Evolutionary conservation across 2,329 filamentous ascomycete genomes (phyloP), one percentile per base, ranked within the genome.

Genomic region (Xylariomycetidae sp.): DNA sequence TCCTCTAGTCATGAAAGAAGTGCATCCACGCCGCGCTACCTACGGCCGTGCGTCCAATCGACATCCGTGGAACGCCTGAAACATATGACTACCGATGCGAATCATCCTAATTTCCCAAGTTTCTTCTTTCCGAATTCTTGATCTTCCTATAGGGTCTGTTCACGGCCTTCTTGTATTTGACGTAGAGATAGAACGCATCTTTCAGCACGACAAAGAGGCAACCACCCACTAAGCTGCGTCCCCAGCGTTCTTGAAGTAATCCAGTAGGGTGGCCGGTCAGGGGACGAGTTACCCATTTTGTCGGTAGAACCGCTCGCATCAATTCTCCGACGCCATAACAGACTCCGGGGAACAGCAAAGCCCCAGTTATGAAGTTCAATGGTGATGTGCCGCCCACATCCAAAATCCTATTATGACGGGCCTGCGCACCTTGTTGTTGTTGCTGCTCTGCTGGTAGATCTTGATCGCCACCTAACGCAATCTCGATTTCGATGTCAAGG

Each of bases 151-250:
- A 68, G 6, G 66, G 64, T 49, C 73, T 70, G 20, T 76, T 69
- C 46, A 73, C 67, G 10, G 76, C 77, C 40, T 69, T 70, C 41
- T 76, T 67, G 55, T 79, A 80, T 60, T 82, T 83, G 44, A 72
- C 69, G 51, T 80, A 84, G 16, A 85, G 58, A 37, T 66, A 63
- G 31, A 82, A 62, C 3, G 66, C 67, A 48, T 85, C 80, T 58
- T 90, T 92, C 33, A 95, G 59, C 8, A 95, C 80, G 12, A 97
- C 81, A 50, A 90, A 95, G 14, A 94, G 63, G 54, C 87, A 92
- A 0, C 92, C 92, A 2, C 92, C 92, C 1, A 92, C 73, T 3
- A 98, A 68, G 51, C 86, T 96, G 36, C 92, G 73, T 1, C 88
- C 92, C 88, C 92, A 97, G 38, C 82, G 79, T 47, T 85, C 77